Conservation (phyloP, 345 rosid species). For the Pistacia atlantica region DNA sequence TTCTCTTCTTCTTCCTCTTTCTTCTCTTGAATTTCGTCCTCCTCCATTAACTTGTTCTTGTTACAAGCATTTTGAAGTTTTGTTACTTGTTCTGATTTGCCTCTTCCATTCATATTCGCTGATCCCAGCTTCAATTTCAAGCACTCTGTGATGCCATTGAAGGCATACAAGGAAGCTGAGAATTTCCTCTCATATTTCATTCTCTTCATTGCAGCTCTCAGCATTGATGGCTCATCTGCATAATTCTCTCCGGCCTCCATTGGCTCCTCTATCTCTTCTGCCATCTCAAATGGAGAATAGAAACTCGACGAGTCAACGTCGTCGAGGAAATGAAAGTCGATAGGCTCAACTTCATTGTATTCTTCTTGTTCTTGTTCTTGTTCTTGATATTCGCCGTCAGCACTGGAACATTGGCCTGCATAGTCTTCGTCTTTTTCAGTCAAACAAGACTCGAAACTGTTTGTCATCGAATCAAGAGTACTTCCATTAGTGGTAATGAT, state of each 20-base stretch:
- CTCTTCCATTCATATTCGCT: constrained; percentile 25
- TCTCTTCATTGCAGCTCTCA: constrained; percentile 58
- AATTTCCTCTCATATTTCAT: constrained; percentile 63
- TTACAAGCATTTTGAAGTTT: constrained; percentile 42
- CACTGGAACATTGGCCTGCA: constrained; percentile 28
- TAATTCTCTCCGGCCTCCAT: constrained; percentile 32
- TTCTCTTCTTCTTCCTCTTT: constrained; percentile 24
- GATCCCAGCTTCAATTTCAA: constrained; percentile 43
- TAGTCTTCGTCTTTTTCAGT: constrained; percentile 35
- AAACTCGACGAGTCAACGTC: constrained; percentile 31
- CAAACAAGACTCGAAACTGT: constrained; percentile 40
- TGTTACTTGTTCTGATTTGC: constrained; percentile 32
- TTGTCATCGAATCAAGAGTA: constrained; percentile 23
- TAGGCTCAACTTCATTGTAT: constrained; percentile 11
- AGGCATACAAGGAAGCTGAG: constrained; percentile 68
- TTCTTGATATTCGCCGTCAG: constrained; percentile 20
- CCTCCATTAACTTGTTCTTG: constrained; percentile 25
- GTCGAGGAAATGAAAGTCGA: constrained; percentile 56
- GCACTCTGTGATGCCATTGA: constrained; percentile 63
- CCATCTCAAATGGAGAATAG: constrained; percentile 59
- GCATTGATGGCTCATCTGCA: constrained; percentile 43
- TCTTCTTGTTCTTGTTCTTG: constrained; percentile 30
- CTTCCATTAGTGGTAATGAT: background rate
- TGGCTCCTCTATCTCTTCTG: constrained; percentile 46
- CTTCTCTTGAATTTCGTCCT: constrained; percentile 5